Conservation (phyloP, 1,284 basidiomycete genomes). For the Mycena sp. region DNA sequence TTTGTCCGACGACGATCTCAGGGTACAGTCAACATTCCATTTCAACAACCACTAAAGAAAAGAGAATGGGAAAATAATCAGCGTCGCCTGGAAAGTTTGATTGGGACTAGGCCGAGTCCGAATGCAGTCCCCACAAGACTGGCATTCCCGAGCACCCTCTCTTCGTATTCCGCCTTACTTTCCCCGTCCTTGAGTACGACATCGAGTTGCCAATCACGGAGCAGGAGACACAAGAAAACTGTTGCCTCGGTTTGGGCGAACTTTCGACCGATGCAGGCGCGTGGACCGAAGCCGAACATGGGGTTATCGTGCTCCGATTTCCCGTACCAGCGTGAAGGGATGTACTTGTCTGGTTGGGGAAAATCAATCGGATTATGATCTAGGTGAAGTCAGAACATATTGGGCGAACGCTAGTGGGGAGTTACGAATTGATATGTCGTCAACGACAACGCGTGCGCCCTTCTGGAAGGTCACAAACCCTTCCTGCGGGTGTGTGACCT, state of each 20-base stretch:
- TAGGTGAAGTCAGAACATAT: background rate
- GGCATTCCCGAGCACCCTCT: background rate
- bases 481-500: background rate
- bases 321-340: background rate
- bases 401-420: too few relatives aligned
- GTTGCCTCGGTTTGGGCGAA: background rate
- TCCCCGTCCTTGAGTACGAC: background rate
- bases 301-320: background rate
- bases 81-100: background rate
- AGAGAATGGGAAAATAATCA: background rate
- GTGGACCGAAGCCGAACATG: conserved; percentile 2
- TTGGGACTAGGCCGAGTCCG: background rate
- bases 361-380: background rate
- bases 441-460: background rate
- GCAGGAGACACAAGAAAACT: background rate
- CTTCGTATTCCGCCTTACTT: background rate
- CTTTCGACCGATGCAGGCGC: conserved; percentile 1
- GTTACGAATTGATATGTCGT: conserved; percentile 4
- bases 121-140: background rate
- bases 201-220: background rate
- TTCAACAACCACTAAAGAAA: background rate
- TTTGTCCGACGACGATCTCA: too few relatives aligned
- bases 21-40: too few relatives aligned
- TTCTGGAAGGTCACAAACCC: conserved; percentile 2
- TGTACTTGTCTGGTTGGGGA: background rate